Conservation (phyloP, 345 rosid species). For the Lepidium sativum region DNA sequence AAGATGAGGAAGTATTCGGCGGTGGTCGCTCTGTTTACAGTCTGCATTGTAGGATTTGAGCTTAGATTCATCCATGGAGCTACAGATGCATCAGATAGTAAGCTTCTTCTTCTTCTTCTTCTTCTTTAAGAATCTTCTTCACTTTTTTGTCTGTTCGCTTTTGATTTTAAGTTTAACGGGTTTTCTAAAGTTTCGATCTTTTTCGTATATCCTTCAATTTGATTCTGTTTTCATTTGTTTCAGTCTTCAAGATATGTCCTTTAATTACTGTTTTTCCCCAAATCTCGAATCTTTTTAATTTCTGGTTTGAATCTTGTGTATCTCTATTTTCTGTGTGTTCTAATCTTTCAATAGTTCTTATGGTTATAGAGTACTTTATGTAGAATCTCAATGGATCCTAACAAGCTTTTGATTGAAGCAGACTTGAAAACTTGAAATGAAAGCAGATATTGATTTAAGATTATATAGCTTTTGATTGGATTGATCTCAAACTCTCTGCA, state of each 20-base stretch:
- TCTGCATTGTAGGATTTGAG: conserved; percentile 51
- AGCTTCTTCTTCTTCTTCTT: conserved; percentile 27
- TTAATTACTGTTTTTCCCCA: neutral
- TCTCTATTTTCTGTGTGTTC: neutral
- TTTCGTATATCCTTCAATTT: conserved; percentile 6
- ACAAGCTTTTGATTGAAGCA: neutral
- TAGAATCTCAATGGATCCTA: neutral
- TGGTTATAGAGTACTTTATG: neutral
- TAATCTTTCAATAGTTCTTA: neutral
- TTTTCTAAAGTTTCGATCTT: conserved; percentile 12
- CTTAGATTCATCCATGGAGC: conserved; percentile 44
- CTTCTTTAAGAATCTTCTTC: conserved; percentile 16
- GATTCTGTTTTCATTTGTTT: conserved; percentile 3
- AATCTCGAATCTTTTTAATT: conserved; percentile 9
- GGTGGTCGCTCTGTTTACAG: conserved; percentile 28
- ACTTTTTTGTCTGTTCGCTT: neutral
- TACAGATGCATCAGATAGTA: conserved; percentile 62
- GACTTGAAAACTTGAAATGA: neutral
- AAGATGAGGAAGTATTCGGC: conserved; percentile 38
- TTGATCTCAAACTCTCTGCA: conserved; percentile 27
- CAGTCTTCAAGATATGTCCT: neutral
- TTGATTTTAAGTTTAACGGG: neutral
- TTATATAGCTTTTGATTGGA: neutral
- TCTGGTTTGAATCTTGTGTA: neutral
- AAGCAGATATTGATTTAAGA: neutral